Evolutionary conservation across 495 filamentous ascomycete species (phyloP), one percentile per base, ranked within the genome.

Genomic region (Aspergillus panamensis): DNA sequence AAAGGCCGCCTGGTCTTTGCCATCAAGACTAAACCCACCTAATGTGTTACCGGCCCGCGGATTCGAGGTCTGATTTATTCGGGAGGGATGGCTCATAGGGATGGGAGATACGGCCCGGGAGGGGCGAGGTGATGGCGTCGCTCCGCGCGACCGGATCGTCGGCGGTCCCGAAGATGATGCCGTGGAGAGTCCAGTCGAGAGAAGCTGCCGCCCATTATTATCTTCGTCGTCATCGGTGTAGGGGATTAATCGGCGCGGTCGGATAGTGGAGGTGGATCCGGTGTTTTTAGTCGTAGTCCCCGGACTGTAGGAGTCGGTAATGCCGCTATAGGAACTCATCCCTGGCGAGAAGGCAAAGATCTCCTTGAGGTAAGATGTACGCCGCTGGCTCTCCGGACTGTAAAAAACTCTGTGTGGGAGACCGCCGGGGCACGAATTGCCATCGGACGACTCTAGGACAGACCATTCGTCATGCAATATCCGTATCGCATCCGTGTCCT

Each of bases 91-190:
- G 59, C 66, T 75, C 67, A 69, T 74, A 9, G 79, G 77, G 42
- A 80, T 70, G 35, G 80, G 78, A 35, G 80, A 82, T 16, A 67
- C 66, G 44, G 73, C 68, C 51, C 77, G 73, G 35, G 79, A 77
- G 30, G 73, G 65, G 33, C 70, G 69, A 16, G 77, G 75, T 21
- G 77, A 79, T 13, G 74, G 74, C 33, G 73, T 76, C 37, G 68
- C 64, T 37, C 72, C 71, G 40, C 75, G 70, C 32, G 77, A 77
- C 13, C 70, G 72, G 16, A 70, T 56, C 6, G 69, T 62, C 17
- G 70, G 67, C 8, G 48, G 32, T 3, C 69, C 69, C 14, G 61
- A 39, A 37, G 66, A 66, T 16, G 70, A 59, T 44, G 62, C 66
- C 6, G 67, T 62, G 9, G 70, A 73, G 10, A 71, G 55, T 32